These are phyloP conservation scores for Vaccinium vitisidaea DNA, from an alignment of 148 eudicot genomes.

Conservation along the genomic window DNA sequence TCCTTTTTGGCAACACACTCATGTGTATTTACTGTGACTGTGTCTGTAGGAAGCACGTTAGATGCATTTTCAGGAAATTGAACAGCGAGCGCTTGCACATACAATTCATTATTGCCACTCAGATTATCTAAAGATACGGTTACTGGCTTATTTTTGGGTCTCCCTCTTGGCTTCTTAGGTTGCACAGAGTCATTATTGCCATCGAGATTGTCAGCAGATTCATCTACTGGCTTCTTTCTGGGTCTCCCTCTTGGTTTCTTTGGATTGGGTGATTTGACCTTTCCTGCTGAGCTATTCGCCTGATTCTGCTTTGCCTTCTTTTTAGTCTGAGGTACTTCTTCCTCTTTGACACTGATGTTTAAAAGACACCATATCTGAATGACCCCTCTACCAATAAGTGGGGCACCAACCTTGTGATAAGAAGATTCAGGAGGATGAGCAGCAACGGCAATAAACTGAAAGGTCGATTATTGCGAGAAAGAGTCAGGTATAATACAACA, in stretches of 20 bases:
- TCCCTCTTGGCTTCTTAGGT: slow-evolving; percentile 21
- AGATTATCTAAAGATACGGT: slow-evolving; percentile 14
- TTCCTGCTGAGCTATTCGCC: slow-evolving; percentile 20
- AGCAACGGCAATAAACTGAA: slow-evolving; percentile 87
- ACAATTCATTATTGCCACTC: slow-evolving; percentile 18
- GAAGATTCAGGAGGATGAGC: slow-evolving; percentile 96
- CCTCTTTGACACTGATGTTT: slow-evolving; percentile 25
- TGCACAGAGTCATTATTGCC: slow-evolving; percentile 15
- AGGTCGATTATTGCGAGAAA: slow-evolving; percentile 14
- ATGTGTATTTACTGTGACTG: slow-evolving; percentile 13
- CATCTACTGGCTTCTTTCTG: slow-evolving; percentile 19
- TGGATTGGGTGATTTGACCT: slow-evolving; percentile 21
- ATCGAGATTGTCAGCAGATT: slow-evolving; percentile 15
- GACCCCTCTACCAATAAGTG: slow-evolving; percentile 80
- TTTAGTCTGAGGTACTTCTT: slow-evolving; percentile 28
- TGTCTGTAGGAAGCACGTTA: slow-evolving; percentile 25
- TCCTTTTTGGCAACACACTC: slow-evolving; percentile 19
- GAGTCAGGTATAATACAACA: slow-evolving; percentile 5
- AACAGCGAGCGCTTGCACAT: slow-evolving; percentile 32
- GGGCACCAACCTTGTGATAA: slow-evolving; percentile 85
- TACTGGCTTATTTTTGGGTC: slow-evolving; percentile 17
- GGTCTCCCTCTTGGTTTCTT: slow-evolving; percentile 26
- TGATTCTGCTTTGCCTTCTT: slow-evolving; percentile 30
- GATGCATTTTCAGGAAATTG: slow-evolving; percentile 30
- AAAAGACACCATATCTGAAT: slow-evolving; percentile 85